phyloP scores from a whole-genome alignment of 2,329 filamentous ascomycete species.

The Tolypocladium endophyticum region DNA sequence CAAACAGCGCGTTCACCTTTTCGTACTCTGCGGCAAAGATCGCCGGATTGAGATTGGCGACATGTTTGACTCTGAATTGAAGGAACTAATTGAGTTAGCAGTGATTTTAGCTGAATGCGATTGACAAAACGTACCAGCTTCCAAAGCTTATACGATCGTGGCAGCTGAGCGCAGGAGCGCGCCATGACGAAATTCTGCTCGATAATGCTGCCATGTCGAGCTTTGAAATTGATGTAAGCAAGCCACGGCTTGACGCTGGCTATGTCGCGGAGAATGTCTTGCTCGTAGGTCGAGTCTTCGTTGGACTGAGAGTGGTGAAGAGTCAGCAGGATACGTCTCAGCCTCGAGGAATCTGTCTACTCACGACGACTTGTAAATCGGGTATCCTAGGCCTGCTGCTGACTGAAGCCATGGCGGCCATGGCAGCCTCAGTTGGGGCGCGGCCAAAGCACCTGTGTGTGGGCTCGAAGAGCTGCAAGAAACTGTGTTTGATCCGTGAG shows the following conservation, averaged over 20 bases:
- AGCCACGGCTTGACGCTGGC: slow-evolving; percentile 91
- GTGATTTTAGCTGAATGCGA: background rate
- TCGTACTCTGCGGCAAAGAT: slow-evolving; percentile 70
- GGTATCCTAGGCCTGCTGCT: slow-evolving; percentile 28
- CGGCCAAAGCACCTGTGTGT: slow-evolving; percentile 9
- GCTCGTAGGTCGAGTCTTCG: slow-evolving; percentile 92
- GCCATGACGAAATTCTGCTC: slow-evolving; percentile 87
- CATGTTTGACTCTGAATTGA: slow-evolving; percentile 69
- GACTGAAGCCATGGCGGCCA: background rate
- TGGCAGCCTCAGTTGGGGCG: background rate
- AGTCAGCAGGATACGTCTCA: background rate
- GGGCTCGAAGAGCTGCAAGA: background rate
- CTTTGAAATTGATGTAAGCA: slow-evolving; percentile 84
- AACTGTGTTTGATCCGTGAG: background rate
- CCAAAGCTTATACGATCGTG: slow-evolving; percentile 96
- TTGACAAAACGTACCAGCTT: slow-evolving; percentile 57
- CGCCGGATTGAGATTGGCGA: slow-evolving; percentile 73
- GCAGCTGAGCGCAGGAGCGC: slow-evolving; percentile 78
- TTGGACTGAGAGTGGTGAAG: slow-evolving; percentile 45
- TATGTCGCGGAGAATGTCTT: slow-evolving; percentile 80
- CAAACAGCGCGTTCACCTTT: slow-evolving; percentile 92
- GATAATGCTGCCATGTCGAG: slow-evolving; percentile 69
- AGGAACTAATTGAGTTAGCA: slow-evolving; percentile 53
- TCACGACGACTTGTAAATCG: slow-evolving; percentile 39
- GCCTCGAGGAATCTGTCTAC: slow-evolving; percentile 8